These are phyloP conservation scores for Cytidiella melzeri DNA, from an alignment of 768 basidiomycete genomes.

Conservation along the genomic window DNA sequence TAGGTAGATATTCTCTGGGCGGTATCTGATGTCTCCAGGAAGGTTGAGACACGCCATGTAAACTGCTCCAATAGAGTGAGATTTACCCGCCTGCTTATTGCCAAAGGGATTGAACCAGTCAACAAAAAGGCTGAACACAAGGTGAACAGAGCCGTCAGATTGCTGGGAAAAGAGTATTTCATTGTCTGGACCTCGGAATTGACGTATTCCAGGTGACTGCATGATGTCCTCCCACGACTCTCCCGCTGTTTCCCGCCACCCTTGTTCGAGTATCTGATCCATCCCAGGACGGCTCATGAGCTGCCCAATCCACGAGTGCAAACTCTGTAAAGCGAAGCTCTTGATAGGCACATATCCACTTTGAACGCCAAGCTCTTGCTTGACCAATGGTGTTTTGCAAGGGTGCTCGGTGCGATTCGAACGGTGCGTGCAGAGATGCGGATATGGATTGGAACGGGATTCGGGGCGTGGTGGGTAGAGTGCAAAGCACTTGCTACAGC, in stretches of 20 bases:
- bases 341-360: not conserved
- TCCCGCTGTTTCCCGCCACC: not conserved
- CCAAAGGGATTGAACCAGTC: constrained; percentile 15
- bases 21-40: constrained; percentile 16
- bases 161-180: not conserved
- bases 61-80: constrained; percentile 10
- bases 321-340: constrained; percentile 6
- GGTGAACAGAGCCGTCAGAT: constrained; percentile 1
- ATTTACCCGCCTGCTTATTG: constrained; percentile 5
- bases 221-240: constrained; percentile 9
- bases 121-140: constrained; percentile 12
- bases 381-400: not conserved
- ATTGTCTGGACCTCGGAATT: constrained; percentile 13
- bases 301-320: constrained; percentile 10
- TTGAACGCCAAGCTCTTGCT: not conserved
- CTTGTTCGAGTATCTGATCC: constrained; percentile 3
- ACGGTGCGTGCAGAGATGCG: constrained; percentile 1
- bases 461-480: constrained; percentile 11
- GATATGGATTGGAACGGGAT: constrained; percentile 1
- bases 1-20: constrained; percentile 33
- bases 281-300: constrained; percentile 12
- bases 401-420: not conserved
- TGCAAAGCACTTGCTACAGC: constrained; percentile 8
- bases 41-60: constrained; percentile 23
- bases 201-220: constrained; percentile 4